A percentile compares a stretch with the other conserved stretches of the same genome.
phyloP scores from a whole-genome alignment of 2,329 filamentous ascomycete genomes.

The Scedosporium dehoogii region DNA sequence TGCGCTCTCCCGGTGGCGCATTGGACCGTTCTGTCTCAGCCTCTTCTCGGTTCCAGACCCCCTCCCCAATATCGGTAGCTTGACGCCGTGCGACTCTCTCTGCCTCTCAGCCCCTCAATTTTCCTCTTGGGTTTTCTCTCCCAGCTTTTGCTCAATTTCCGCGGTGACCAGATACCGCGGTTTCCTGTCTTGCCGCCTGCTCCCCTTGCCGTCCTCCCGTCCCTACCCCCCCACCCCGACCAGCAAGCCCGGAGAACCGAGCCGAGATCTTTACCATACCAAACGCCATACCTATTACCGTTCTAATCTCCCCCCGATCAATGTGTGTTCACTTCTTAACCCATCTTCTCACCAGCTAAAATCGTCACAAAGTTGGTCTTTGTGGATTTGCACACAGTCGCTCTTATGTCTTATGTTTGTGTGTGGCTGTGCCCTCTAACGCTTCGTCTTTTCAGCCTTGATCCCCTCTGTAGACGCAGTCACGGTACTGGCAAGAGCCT shows the following conservation, averaged over 20 bases:
- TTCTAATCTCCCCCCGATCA: background rate
- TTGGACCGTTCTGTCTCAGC: background rate
- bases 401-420: background rate
- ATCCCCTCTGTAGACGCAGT: background rate
- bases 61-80: background rate
- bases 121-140: background rate
- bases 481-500: background rate
- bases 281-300: too few species aligned
- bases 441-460: background rate
- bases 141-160: background rate
- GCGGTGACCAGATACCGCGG: background rate
- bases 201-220: background rate
- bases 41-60: background rate
- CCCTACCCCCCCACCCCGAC: background rate
- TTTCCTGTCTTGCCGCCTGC: background rate
- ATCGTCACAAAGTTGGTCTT: background rate
- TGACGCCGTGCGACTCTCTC: background rate
- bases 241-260: too few species aligned
- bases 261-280: too few species aligned
- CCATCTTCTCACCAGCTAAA: background rate
- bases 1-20: background rate
- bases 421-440: background rate
- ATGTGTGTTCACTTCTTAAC: too few species aligned
- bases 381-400: background rate
- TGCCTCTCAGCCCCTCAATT: background rate